These are phyloP conservation scores for Alternaria arbusti DNA, from an alignment of 2,329 filamentous ascomycete species.

Conservation along the genomic window DNA sequence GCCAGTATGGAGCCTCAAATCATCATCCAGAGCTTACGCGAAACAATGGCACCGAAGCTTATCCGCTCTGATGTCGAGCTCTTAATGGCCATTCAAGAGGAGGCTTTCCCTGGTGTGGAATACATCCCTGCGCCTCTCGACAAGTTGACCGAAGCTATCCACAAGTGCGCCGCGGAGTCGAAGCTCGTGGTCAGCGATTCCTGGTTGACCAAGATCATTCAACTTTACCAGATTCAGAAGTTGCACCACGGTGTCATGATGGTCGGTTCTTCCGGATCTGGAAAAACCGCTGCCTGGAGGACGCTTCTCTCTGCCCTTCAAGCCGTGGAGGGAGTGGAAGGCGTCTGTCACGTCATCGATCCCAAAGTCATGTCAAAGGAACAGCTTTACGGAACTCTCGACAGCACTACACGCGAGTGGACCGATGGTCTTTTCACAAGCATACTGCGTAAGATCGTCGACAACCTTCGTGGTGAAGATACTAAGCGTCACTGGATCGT, in stretches of 20 bases:
- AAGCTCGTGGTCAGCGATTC: conserved; percentile 89
- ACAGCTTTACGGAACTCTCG: conserved; percentile 90
- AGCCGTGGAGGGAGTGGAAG: conserved; percentile 87
- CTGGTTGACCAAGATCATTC: conserved; percentile 97
- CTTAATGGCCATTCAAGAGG: conserved; percentile 81
- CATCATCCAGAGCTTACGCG: conserved; percentile 95
- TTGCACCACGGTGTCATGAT: conserved; percentile 99
- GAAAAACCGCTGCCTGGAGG: conserved; percentile 95
- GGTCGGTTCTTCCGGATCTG: conserved; percentile 97
- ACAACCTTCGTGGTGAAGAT: conserved; percentile 97
- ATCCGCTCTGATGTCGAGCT: conserved; percentile 90
- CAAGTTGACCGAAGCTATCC: conserved; percentile 80
- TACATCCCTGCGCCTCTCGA: conserved; percentile 90
- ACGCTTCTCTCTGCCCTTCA: conserved; percentile 90
- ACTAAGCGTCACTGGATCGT: conserved; percentile 99
- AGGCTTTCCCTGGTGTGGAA: conserved; percentile 89
- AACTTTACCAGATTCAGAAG: conserved; percentile 96
- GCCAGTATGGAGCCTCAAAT: conserved; percentile 92
- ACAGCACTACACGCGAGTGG: conserved; percentile 98
- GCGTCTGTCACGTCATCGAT: conserved; percentile 96
- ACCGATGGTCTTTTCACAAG: conserved; percentile 98
- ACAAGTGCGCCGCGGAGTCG: conserved; percentile 79
- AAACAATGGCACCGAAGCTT: conserved; percentile 97
- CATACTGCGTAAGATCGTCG: conserved; percentile 96
- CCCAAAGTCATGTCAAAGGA: conserved; percentile 99